Conservation (phyloP, 352 stramenopile species). For the Pythium dissotocum region DNA sequence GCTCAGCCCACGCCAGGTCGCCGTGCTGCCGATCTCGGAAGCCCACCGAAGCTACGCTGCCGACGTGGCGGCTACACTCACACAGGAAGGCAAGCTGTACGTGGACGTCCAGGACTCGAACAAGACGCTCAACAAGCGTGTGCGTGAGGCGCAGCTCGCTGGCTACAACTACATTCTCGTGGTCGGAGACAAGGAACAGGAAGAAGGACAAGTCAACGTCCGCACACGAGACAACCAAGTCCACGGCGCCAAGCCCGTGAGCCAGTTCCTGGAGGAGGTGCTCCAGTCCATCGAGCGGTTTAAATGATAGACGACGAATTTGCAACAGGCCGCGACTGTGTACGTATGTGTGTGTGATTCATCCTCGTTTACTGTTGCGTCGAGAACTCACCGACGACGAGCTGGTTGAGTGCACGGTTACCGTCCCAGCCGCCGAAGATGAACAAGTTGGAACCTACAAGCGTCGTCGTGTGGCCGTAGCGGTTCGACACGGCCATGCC, state of each 20-base stretch:
- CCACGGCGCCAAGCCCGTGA: slow-evolving; percentile 61
- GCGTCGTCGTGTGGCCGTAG: slow-evolving; percentile 67
- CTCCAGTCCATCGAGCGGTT: slow-evolving; percentile 57
- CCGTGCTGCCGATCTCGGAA: slow-evolving; percentile 70
- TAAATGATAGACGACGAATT: slow-evolving; percentile 38
- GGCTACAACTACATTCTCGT: slow-evolving; percentile 89
- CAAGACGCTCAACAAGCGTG: slow-evolving; percentile 87
- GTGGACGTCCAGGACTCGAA: slow-evolving; percentile 74
- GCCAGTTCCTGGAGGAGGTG: slow-evolving; percentile 56
- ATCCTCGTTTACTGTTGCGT: slow-evolving; percentile 3
- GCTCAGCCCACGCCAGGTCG: slow-evolving; percentile 86
- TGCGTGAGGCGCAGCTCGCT: slow-evolving; percentile 77
- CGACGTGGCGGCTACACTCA: slow-evolving; percentile 46
- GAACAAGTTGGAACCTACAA: slow-evolving; percentile 71
- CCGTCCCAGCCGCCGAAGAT: slow-evolving; percentile 83
- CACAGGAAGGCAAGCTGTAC: slow-evolving; percentile 45
- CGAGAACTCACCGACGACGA: slow-evolving; percentile 62
- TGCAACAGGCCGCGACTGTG: background rate
- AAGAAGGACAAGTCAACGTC: slow-evolving; percentile 59
- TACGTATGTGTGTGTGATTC: background rate
- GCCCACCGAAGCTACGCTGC: slow-evolving; percentile 63
- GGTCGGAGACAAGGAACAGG: slow-evolving; percentile 72
- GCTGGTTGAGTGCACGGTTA: slow-evolving; percentile 75
- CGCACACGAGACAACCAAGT: slow-evolving; percentile 84
- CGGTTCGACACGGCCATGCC: slow-evolving; percentile 58